phyloP scores from a whole-genome alignment of 768 basidiomycete genomes.

The Lactifluus piperatus region DNA sequence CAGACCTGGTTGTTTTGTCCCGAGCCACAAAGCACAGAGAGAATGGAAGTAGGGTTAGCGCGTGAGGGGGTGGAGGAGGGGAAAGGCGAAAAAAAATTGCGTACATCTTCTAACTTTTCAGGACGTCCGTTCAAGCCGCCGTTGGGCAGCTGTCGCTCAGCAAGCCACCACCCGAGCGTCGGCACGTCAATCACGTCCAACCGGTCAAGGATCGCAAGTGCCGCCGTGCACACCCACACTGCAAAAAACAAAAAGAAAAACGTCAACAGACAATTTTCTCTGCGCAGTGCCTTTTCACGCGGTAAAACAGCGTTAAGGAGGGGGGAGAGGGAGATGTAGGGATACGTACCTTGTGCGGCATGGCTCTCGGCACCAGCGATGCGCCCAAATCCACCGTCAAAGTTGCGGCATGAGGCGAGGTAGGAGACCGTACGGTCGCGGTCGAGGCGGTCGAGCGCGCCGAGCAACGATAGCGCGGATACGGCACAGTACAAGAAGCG shows the following conservation, averaged over 20 bases:
- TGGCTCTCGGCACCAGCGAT: slow-evolving; percentile 86
- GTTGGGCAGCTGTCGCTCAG: slow-evolving; percentile 85
- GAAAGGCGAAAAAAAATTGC: no score
- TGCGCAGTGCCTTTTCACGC: no score
- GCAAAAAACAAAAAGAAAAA: background rate
- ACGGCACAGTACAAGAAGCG: slow-evolving; percentile 89
- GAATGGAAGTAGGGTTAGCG: no score
- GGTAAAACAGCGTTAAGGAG: no score
- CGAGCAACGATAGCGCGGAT: slow-evolving; percentile 72
- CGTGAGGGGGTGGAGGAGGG: no score
- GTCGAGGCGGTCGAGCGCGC: slow-evolving; percentile 61
- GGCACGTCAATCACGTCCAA: slow-evolving; percentile 72
- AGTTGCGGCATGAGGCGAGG: slow-evolving; percentile 75
- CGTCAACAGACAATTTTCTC: no score
- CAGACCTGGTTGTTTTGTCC: slow-evolving; percentile 72
- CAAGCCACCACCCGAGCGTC: slow-evolving; percentile 88
- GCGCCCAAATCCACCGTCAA: slow-evolving; percentile 92
- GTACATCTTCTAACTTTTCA: slow-evolving; percentile 92
- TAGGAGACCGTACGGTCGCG: slow-evolving; percentile 59
- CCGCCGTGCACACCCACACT: slow-evolving; percentile 89
- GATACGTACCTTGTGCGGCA: slow-evolving; percentile 78
- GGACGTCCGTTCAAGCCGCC: slow-evolving; percentile 97
- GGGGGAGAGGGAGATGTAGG: no score
- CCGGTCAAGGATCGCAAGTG: slow-evolving; percentile 79
- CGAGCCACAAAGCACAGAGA: no score